A percentile compares a stretch with the other conserved stretches of the same genome.
Evolutionary conservation across 139 green algal genomes (phyloP).

Genomic region (Pseudopediastrum boryanum): DNA sequence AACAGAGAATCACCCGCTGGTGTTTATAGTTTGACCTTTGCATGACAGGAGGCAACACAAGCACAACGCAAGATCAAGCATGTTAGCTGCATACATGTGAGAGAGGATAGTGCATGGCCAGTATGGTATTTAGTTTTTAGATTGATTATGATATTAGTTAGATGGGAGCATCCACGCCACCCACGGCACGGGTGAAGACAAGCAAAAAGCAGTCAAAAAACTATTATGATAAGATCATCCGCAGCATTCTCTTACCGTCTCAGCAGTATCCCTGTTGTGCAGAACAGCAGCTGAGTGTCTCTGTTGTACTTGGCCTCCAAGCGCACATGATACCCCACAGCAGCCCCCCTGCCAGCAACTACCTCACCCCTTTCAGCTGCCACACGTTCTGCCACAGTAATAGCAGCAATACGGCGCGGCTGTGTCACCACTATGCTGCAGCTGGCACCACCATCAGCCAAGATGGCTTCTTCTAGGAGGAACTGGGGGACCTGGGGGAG

Average conservation of each 20-base stretch:
- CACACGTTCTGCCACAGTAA: conserved; percentile 87
- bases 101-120: too few species aligned
- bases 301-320: conserved; percentile 74
- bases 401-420: conserved; percentile 90
- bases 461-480: conserved; percentile 71
- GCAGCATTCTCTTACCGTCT: conserved; percentile 4
- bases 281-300: conserved; percentile 90
- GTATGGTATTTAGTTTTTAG: too few species aligned
- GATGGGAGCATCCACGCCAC: too few species aligned
- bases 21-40: too few species aligned
- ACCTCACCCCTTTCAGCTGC: conserved; percentile 58
- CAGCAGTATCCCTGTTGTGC: conserved; percentile 78
- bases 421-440: conserved; percentile 88
- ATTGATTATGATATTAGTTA: too few species aligned
- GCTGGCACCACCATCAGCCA: conserved; percentile 41
- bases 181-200: too few species aligned
- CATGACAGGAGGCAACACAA: too few species aligned
- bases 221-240: too few species aligned
- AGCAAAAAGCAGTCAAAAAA: too few species aligned
- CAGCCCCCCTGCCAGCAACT: conserved; percentile 11
- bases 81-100: too few species aligned
- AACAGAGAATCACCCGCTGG: conserved; percentile 79
- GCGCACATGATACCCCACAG: conserved; percentile 91
- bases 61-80: too few species aligned
- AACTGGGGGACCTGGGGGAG: conserved; percentile 84